Conservation (phyloP, 2,329 filamentous ascomycete species). For the Fusarium sp. region DNA sequence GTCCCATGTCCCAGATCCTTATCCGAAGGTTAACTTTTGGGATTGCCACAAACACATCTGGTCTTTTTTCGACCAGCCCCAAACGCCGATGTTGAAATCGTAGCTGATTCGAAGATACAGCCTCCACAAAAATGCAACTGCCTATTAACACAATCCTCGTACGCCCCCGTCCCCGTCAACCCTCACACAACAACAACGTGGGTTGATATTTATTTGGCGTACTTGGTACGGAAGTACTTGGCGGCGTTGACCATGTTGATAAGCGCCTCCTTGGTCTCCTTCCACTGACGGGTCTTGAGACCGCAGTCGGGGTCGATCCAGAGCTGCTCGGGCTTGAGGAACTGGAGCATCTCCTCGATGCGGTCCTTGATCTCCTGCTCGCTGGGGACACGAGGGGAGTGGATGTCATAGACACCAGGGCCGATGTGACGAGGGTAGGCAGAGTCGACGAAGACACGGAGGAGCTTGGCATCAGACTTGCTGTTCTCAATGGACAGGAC, state of each 20-base stretch:
- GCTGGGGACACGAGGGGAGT: conserved; percentile 96
- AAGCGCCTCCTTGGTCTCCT: conserved; percentile 97
- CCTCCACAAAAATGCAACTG: conserved; percentile 51
- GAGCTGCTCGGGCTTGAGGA: conserved; percentile 98
- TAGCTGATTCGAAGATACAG: conserved; percentile 60
- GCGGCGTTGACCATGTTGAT: conserved; percentile 98
- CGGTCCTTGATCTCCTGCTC: conserved; percentile 99
- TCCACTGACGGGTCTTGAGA: conserved; percentile 99
- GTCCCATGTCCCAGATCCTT: conserved; percentile 49
- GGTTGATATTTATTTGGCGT: conserved; percentile 69
- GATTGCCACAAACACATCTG: conserved; percentile 55
- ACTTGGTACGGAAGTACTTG: conserved; percentile 95
- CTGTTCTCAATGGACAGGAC: conserved; percentile 99
- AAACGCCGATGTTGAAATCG: conserved; percentile 75
- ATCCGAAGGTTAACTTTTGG: conserved; percentile 56
- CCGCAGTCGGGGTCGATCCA: conserved; percentile 99
- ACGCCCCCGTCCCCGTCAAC: conserved; percentile 41
- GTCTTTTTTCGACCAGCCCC: conserved; percentile 56
- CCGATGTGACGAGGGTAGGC: conserved; percentile 98
- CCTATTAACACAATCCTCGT: conserved; percentile 52
- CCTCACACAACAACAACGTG: conserved; percentile 28
- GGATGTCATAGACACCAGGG: conserved; percentile 99
- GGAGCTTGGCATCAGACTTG: conserved; percentile 99
- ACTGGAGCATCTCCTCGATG: conserved; percentile 97
- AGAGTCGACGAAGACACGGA: conserved; percentile 98